Conservation (phyloP, 805 yeast species). For the Hanseniaspora pseudoguilliermondii region DNA sequence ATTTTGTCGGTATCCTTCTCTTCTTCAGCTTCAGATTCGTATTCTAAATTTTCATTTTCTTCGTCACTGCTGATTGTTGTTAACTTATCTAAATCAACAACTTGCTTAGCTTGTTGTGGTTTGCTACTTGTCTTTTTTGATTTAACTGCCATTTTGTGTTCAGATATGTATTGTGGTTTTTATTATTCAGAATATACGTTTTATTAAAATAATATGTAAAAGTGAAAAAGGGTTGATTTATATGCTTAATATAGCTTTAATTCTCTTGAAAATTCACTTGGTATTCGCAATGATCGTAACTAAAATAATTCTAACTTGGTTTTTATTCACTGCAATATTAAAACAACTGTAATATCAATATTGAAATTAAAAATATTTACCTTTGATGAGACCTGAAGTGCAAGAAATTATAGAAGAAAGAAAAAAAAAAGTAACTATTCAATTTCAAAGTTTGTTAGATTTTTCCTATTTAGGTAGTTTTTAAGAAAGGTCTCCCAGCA, state of each 20-base stretch:
- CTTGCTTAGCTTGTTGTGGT: not conserved
- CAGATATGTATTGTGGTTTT: not conserved
- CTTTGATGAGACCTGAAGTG: not conserved
- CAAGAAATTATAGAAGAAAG: no score
- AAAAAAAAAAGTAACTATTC: no score
- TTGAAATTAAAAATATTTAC: no score
- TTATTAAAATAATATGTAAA: not conserved
- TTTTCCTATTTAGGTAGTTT: not conserved
- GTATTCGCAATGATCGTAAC: not conserved
- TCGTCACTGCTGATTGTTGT: constrained; percentile 72
- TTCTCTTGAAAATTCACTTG: no score
- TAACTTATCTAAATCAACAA: constrained; percentile 39
- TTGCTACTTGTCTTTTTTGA: not conserved
- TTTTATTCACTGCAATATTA: no score
- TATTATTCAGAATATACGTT: not conserved
- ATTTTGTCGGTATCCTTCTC: constrained; percentile 17
- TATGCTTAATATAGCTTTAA: no score
- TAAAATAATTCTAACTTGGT: not conserved
- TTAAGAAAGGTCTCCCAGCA: no score
- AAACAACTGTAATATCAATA: no score
- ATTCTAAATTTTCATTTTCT: constrained; percentile 44
- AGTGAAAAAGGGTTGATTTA: no score
- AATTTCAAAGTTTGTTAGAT: not conserved
- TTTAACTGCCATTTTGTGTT: constrained; percentile 3
- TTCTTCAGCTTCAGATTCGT: constrained; percentile 33